These are phyloP conservation scores for Hygrophoropsis aurantiaca DNA, from an alignment of 768 basidiomycete species.

Conservation along the genomic window DNA sequence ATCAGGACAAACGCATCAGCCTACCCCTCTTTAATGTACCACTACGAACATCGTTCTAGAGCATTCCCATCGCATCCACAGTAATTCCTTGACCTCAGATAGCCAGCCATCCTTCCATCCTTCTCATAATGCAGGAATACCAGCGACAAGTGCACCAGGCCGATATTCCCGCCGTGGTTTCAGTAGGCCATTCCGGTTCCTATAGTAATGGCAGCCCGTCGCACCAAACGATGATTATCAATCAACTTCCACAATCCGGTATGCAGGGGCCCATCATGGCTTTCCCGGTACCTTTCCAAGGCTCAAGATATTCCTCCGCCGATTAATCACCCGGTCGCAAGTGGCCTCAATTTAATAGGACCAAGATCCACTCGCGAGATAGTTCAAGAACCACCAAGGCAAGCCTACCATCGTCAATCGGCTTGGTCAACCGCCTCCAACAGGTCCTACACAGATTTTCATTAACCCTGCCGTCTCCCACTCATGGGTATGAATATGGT, in stretches of 20 bases:
- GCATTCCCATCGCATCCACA: conserved; percentile 4
- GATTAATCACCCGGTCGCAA: conserved; percentile 15
- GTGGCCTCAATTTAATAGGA: conserved; percentile 5
- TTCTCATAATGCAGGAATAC: conserved; percentile 10
- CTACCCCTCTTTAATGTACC: conserved; percentile 1
- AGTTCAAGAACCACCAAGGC: neutral
- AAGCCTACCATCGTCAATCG: neutral
- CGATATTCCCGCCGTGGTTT: conserved; percentile 14
- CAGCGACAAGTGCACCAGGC: conserved; percentile 8
- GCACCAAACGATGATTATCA: conserved; percentile 13
- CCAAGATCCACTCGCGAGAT: no score
- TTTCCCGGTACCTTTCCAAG: conserved; percentile 15
- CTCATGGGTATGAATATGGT: no score
- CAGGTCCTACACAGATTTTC: conserved; percentile 1
- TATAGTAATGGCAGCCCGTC: conserved; percentile 1
- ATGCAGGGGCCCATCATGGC: conserved; percentile 12
- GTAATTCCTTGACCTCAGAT: conserved; percentile 17
- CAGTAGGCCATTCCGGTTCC: conserved; percentile 12
- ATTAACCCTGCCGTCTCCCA: conserved; percentile 1
- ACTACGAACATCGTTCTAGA: conserved; percentile 9
- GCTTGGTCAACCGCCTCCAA: neutral
- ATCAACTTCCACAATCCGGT: conserved; percentile 7
- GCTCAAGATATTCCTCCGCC: conserved; percentile 11
- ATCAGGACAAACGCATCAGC: neutral
- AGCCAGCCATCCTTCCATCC: conserved; percentile 22